Conservation (phyloP, 2,329 filamentous ascomycete species). For the Sclerotinia borealis region DNA sequence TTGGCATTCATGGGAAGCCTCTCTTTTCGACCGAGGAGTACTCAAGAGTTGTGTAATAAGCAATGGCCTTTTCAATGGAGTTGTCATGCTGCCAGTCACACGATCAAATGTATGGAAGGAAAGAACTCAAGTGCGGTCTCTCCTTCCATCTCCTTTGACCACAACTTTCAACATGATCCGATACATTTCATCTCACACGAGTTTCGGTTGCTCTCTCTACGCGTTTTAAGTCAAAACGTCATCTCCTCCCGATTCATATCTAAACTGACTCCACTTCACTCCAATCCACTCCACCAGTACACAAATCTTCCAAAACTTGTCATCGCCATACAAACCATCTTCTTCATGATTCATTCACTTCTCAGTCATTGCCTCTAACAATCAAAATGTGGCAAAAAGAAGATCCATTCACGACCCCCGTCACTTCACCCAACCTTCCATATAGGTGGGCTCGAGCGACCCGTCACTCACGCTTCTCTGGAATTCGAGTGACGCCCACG, state of each 20-base stretch:
- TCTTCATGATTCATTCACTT: neutral
- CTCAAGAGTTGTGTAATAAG: neutral
- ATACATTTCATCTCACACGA: neutral
- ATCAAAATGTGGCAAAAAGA: conserved; percentile 22
- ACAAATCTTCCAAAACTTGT: too few relatives aligned
- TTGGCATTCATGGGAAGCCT: neutral
- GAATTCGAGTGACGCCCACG: conserved; percentile 18
- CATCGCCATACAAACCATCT: neutral
- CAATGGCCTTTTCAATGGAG: neutral
- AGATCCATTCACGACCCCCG: conserved; percentile 24
- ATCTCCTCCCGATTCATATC: neutral
- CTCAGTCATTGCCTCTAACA: neutral
- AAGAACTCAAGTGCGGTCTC: neutral
- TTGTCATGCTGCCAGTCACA: neutral
- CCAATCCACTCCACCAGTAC: neutral
- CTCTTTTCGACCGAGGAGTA: neutral
- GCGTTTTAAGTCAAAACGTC: too few relatives aligned
- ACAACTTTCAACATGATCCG: neutral
- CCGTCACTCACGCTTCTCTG: conserved; percentile 18
- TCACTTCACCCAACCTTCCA: conserved; percentile 3
- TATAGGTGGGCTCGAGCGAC: conserved; percentile 21
- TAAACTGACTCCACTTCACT: too few relatives aligned
- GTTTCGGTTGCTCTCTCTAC: neutral
- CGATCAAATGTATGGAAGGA: neutral
- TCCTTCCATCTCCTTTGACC: neutral